Percentiles rank a stretch among this genome's conserved stretches.
phyloP scores from a whole-genome alignment of 129 eudicot species.

The Logfia minima region DNA sequence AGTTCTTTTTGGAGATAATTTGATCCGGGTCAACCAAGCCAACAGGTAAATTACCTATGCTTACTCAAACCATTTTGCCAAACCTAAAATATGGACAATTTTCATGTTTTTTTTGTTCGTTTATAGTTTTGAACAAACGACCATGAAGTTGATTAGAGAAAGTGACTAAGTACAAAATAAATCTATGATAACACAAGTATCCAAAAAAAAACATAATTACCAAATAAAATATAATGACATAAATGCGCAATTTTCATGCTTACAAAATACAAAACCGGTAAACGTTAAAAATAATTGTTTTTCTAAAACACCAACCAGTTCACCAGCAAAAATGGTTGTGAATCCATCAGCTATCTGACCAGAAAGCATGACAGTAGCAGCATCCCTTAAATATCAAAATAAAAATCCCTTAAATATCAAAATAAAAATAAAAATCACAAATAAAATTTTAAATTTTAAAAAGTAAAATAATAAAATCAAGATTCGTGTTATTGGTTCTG shows the following conservation, averaged over 20 bases:
- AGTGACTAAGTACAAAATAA: neutral
- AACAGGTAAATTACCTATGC: no score
- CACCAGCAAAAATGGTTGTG: constrained; percentile 78
- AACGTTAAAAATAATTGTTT: neutral
- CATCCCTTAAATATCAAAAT: constrained; percentile 45
- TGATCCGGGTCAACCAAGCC: neutral
- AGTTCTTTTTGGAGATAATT: neutral
- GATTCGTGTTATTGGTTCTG: neutral
- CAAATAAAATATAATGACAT: neutral
- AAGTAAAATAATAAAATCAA: neutral
- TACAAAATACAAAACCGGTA: neutral
- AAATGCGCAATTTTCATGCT: neutral
- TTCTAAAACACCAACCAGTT: constrained; percentile 74
- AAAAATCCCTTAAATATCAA: constrained; percentile 39
- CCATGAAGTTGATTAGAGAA: neutral
- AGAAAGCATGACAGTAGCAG: constrained; percentile 86
- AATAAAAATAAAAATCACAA: neutral
- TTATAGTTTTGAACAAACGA: neutral
- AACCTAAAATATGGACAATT: no score
- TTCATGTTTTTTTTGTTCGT: neutral
- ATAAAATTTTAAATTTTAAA: neutral
- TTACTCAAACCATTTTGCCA: no score
- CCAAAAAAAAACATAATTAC: neutral
- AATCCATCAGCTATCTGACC: constrained; percentile 98
- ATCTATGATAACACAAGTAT: neutral